phyloP scores from a whole-genome alignment of 73 alveolate species.

The Tetrahymena elliotti region DNA sequence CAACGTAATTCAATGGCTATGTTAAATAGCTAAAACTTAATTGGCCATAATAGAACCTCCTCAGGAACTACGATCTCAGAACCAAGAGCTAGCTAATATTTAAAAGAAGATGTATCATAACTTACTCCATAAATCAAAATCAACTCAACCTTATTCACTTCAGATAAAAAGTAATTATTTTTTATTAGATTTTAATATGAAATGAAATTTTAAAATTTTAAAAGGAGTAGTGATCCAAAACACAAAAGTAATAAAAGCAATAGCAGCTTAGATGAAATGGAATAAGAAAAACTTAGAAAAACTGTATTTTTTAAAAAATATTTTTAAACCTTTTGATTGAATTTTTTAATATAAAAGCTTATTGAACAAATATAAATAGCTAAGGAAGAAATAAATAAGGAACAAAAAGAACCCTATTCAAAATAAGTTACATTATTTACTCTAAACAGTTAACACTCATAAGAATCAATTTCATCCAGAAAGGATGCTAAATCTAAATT shows the following conservation, averaged over 20 bases:
- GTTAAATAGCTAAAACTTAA: no score
- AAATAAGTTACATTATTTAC: neutral
- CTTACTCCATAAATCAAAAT: neutral
- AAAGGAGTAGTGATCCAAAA: neutral
- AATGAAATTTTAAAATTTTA: no score
- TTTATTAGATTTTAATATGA: no score
- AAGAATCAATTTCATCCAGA: neutral
- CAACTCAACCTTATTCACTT: no score
- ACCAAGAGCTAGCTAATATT: neutral
- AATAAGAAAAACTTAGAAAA: neutral
- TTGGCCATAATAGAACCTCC: neutral
- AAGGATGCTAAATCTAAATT: neutral
- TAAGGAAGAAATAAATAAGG: neutral
- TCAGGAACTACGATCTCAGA: neutral
- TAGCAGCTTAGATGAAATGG: neutral
- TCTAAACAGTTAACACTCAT: neutral
- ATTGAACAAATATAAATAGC: neutral
- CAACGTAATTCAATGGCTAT: neutral
- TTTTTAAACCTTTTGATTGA: no score
- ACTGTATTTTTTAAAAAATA: neutral
- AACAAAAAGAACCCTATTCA: neutral
- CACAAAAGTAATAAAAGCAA: neutral
- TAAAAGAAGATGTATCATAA: neutral
- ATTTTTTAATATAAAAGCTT: no score
- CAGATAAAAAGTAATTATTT: neutral